Evolutionary conservation across 108 stramenopile species (phyloP).

Genomic region (Fistulifera pelliculosa): DNA sequence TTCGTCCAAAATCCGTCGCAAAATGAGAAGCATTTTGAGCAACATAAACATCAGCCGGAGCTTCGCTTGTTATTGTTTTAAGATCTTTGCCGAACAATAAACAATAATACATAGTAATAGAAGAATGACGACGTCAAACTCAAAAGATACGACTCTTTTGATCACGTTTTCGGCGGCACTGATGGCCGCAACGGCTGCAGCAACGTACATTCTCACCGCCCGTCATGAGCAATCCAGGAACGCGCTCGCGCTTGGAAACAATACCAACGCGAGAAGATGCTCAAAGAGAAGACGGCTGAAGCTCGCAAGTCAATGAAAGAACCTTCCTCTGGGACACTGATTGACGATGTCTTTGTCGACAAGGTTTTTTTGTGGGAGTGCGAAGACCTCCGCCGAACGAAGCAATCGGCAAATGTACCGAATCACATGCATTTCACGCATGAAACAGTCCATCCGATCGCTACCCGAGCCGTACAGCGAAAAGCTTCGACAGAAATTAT

Average conservation of each 20-base stretch:
- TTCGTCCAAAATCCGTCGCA: too few relatives aligned
- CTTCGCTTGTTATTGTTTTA: too few relatives aligned
- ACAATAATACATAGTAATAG: too few relatives aligned
- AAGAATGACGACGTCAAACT: not conserved
- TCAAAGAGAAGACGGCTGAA: conserved; percentile 25
- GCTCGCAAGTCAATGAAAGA: conserved; percentile 22
- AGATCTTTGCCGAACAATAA: too few relatives aligned
- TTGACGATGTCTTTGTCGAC: conserved; percentile 42
- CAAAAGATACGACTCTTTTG: not conserved
- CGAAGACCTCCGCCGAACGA: conserved; percentile 62
- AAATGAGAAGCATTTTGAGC: too few relatives aligned
- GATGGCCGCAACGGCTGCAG: conserved; percentile 1
- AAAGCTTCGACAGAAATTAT: not conserved
- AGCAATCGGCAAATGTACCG: conserved; percentile 15
- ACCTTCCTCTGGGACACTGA: conserved; percentile 37
- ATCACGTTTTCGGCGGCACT: not conserved
- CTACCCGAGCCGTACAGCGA: conserved; percentile 2
- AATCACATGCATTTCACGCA: conserved; percentile 32
- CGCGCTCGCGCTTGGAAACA: not conserved
- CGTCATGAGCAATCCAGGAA: conserved; percentile 10
- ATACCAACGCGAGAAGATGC: conserved; percentile 28
- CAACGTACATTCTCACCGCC: conserved; percentile 5
- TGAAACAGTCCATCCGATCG: not conserved
- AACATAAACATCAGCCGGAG: too few relatives aligned
- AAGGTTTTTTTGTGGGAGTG: conserved; percentile 72